Conservation (phyloP, 148 eudicot genomes). For the Rhododendron ovatum region DNA sequence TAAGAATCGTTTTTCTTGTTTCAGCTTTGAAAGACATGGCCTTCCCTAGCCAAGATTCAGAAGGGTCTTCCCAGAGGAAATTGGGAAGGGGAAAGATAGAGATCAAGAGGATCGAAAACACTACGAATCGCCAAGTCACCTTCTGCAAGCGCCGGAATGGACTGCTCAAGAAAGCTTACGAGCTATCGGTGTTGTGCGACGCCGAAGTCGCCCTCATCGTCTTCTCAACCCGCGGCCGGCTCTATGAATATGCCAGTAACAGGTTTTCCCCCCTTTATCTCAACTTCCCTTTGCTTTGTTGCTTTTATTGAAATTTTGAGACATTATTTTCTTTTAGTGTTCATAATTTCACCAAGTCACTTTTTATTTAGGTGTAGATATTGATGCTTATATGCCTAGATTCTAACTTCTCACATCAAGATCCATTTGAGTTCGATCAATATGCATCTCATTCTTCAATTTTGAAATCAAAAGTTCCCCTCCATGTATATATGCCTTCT, state of each 20-base stretch:
- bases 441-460: background rate
- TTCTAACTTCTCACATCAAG: background rate
- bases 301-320: background rate
- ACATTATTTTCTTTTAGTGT: background rate
- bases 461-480: background rate
- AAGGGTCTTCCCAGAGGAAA: constrained; percentile 60
- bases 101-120: constrained; percentile 91
- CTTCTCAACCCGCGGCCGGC: constrained; percentile 87
- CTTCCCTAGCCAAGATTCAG: constrained; percentile 48
- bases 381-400: background rate
- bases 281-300: background rate
- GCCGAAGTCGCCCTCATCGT: constrained; percentile 92
- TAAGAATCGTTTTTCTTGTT: constrained; percentile 15
- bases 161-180: constrained; percentile 85
- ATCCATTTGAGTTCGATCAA: background rate
- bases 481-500: background rate
- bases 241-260: constrained; percentile 88
- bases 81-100: constrained; percentile 84
- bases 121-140: constrained; percentile 89
- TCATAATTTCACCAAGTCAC: background rate
- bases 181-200: constrained; percentile 80
- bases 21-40: constrained; percentile 37
- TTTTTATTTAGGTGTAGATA: background rate
- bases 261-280: constrained; percentile 33
- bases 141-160: constrained; percentile 91